Base-by-base conservation (phyloP, 2,329 filamentous ascomycete genomes). In the Phaeosphaeria sp. region DNA sequence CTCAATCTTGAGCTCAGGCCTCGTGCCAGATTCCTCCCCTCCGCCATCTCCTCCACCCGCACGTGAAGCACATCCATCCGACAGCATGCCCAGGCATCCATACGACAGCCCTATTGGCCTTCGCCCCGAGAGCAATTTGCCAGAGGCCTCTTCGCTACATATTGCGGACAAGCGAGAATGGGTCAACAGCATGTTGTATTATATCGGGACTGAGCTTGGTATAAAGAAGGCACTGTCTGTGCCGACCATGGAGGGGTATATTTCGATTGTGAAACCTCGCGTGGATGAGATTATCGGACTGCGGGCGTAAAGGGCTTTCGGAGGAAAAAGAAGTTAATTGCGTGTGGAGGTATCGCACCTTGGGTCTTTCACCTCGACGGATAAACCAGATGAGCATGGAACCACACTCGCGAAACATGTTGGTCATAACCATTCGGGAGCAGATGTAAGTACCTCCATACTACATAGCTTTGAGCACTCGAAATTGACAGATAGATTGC, bases 141-240 rank as follows among this genome's bases (percentile, higher is more conserved):
- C 62, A 0, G 56, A 66, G 21, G 53, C 60, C 2, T 53, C 47
- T 18, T 54, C 24, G 1, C 67, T 74, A 17, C 70, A 74, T 24
- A 58, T 74, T 0, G 54, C 57, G 0, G 69, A 65, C 0, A 48
- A 63, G 6, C 53, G 69, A 0, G 68, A 71, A 46, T 74, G 71
- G 72, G 27, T 74, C 8, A 72, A 73, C 36, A 46, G 64, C 0
- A 45, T 73, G 27, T 39, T 72, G 20, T 72, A 68, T 30, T 74
- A 69, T 33, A 46, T 65, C 1, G 70, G 56, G 0, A 57, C 53
- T 1, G 67, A 72, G 22, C 42, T 74, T 4, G 71, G 71, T 0
- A 66, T 74, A 8, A 70, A 69, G 51, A 72, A 71, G 55, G 72
- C 60, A 1, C 33, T 74, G n/a, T 65, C 57, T n/a, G 57, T 72